These are phyloP conservation scores for Kwoniella bestiolae DNA, from an alignment of 768 basidiomycete genomes.

Conservation along the genomic window DNA sequence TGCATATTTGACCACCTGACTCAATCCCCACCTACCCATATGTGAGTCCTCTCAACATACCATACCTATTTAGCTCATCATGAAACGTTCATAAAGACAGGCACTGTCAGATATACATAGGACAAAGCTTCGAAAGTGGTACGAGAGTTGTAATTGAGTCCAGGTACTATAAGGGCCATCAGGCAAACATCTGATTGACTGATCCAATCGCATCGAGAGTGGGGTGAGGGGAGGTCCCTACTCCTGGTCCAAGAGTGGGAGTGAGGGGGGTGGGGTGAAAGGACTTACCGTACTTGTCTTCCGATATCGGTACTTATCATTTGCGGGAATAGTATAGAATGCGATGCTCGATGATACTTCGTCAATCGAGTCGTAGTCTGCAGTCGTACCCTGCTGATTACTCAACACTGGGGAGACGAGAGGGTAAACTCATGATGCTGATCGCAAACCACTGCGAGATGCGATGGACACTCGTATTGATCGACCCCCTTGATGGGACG, in stretches of 20 bases:
- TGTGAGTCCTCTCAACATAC: too few relatives aligned
- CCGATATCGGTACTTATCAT: too few relatives aligned
- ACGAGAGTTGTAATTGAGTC: too few relatives aligned
- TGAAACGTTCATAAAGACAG: too few relatives aligned
- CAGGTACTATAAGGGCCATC: not conserved
- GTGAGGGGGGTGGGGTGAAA: too few relatives aligned
- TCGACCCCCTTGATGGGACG: not conserved
- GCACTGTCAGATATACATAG: not conserved
- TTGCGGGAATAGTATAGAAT: not conserved
- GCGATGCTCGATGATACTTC: not conserved
- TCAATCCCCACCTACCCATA: too few relatives aligned
- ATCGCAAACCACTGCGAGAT: not conserved
- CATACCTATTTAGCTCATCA: too few relatives aligned
- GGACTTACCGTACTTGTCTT: too few relatives aligned
- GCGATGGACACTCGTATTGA: too few relatives aligned
- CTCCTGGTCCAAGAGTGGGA: not conserved
- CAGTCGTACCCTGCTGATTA: not conserved
- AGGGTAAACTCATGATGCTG: not conserved
- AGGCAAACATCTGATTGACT: not conserved
- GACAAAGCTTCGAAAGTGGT: not conserved
- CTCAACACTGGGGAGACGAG: too few relatives aligned
- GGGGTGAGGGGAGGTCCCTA: not conserved
- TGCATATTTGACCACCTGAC: too few relatives aligned
- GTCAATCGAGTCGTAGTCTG: not conserved
- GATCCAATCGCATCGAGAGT: not conserved